Evolutionary conservation across 768 basidiomycete genomes (phyloP), one percentile per base, ranked within the genome.

Genomic region (Macrocybe gigantea): DNA sequence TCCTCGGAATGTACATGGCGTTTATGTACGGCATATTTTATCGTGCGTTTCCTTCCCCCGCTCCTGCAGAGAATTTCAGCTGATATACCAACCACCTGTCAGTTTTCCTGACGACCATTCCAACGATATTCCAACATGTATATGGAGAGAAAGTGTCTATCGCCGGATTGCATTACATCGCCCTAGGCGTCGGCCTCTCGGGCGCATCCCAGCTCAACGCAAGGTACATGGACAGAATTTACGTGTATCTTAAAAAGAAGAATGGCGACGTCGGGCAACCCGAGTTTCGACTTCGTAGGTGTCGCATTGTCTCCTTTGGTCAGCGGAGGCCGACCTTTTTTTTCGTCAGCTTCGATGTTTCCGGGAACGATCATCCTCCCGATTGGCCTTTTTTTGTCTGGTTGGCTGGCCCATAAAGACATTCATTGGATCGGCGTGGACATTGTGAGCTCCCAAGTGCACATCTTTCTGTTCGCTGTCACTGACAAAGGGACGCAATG

Each of bases 361-460:
- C 70, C 79, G 3, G 83, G 78, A 0, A 75, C 79, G 0, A 52
- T 84, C 13, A 9, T 80, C 3, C 67, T 89, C 7, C 88, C 91
- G 0, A 60, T 79, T 9, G 88, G 88, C 0, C 64, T 90, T 9
- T 63, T 92, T 14, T 68, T 91, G 5, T 61, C 78, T 5, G 88
- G 89, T 1, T 92, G 88, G 86, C 68, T 78, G 0, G 80, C 82
- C 4, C 65, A 85, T 53, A 54, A 68, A 0, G 59, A 67, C 9
- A 60, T 82, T 0, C 79, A 79, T 49, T 93, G 89, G 89, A 79
- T 90, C 41, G 81, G 68, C 0, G 74, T 79, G 2, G 84, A 88
- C 53, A 70, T 88, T 22, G 85, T 83, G 52, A 49, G 78, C 56
- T 40, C 33, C n/a, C 30, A 30, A 11, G 2, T 4, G 29, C 47